phyloP scores from a whole-genome alignment of 1,284 basidiomycete genomes.

The Cystobasidiaceae sp. region DNA sequence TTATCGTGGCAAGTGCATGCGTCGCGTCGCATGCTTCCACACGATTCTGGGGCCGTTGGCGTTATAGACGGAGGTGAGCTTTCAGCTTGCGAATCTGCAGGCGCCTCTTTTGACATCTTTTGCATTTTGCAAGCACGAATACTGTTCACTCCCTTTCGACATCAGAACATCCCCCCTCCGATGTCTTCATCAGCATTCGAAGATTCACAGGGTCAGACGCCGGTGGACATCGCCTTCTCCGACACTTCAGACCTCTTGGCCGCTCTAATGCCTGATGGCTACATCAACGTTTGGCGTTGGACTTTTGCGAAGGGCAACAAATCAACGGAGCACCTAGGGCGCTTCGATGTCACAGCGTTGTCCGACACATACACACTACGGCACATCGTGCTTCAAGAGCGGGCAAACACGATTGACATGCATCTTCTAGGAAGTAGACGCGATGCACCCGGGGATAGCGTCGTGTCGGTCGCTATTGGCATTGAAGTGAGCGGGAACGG shows the following conservation, averaged over 20 bases:
- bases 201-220: slow-evolving; percentile 46
- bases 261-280: slow-evolving; percentile 55
- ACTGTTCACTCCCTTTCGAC: slow-evolving; percentile 84
- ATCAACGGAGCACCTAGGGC: background rate
- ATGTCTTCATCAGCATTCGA: slow-evolving; percentile 62
- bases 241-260: slow-evolving; percentile 58
- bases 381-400: too few relatives aligned
- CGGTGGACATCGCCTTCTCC: slow-evolving; percentile 65
- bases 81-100: too few relatives aligned
- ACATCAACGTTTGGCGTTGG: slow-evolving; percentile 59
- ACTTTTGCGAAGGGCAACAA: slow-evolving; percentile 13
- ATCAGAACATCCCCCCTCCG: slow-evolving; percentile 90
- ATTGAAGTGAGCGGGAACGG: too few relatives aligned
- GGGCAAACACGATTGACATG: too few relatives aligned
- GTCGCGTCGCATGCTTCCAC: slow-evolving; percentile 60
- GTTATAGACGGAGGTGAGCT: slow-evolving; percentile 83
- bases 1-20: slow-evolving; percentile 65
- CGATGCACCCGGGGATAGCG: too few relatives aligned
- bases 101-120: background rate
- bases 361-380: too few relatives aligned
- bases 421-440: too few relatives aligned
- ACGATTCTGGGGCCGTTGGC: slow-evolving; percentile 77
- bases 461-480: too few relatives aligned
- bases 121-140: slow-evolving; percentile 58
- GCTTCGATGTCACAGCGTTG: too few relatives aligned